Conservation (phyloP, 2,329 filamentous ascomycete genomes). For the Cladosporium sp. region DNA sequence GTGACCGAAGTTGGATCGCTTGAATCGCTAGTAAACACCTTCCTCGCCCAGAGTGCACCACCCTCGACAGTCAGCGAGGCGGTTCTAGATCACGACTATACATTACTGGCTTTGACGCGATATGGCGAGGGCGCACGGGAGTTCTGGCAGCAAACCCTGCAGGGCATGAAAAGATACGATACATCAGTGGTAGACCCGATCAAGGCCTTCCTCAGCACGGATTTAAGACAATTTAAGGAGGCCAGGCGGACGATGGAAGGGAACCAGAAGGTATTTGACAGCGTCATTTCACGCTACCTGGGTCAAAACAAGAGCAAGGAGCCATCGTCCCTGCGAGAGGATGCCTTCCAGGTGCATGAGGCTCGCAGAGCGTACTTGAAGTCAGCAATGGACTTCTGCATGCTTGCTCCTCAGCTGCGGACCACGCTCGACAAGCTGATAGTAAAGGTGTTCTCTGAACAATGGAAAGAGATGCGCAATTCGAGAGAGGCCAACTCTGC, state of each 20-base stretch:
- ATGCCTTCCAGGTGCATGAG: conserved; percentile 94
- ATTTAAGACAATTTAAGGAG: conserved; percentile 84
- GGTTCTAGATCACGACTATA: conserved; percentile 92
- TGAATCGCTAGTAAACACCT: conserved; percentile 73
- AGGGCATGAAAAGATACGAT: conserved; percentile 74
- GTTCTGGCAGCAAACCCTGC: conserved; percentile 75
- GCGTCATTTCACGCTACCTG: conserved; percentile 74
- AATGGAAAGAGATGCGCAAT: conserved; percentile 80
- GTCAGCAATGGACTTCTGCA: conserved; percentile 88
- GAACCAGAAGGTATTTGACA: conserved; percentile 80
- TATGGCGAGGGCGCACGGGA: conserved; percentile 83
- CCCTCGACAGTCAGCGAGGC: conserved; percentile 72
- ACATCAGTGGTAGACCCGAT: conserved; percentile 75
- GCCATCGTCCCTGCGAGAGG: conserved; percentile 82
- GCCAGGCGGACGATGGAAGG: conserved; percentile 69
- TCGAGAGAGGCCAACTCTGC: conserved; percentile 62
- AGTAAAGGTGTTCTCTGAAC: conserved; percentile 76
- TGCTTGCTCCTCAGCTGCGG: conserved; percentile 79
- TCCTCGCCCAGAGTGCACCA: conserved; percentile 72
- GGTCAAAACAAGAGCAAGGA: conserved; percentile 90
- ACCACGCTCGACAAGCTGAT: conserved; percentile 80
- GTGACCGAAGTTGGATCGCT: conserved; percentile 65
- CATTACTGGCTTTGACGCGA: conserved; percentile 76
- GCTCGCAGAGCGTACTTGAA: conserved; percentile 85
- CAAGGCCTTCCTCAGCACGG: conserved; percentile 68